These are phyloP conservation scores for Geranium rotundifolium DNA, from an alignment of 345 rosid species.

Conservation along the genomic window DNA sequence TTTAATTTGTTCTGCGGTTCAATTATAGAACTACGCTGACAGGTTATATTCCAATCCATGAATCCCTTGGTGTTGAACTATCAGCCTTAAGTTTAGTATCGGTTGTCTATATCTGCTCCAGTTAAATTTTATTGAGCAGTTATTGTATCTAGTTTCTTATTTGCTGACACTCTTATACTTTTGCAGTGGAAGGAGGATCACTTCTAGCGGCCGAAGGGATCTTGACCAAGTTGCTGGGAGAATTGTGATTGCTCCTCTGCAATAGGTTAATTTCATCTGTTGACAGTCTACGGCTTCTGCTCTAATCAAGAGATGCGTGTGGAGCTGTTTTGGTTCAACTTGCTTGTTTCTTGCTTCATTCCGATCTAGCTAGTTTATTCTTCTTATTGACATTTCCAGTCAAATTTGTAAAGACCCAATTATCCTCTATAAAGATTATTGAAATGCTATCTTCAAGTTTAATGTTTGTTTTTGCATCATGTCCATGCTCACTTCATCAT, in stretches of 20 bases:
- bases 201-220: constrained; percentile 24
- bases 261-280: background rate
- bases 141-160: background rate
- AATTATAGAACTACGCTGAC: too few relatives aligned
- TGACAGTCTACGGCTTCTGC: background rate
- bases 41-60: background rate
- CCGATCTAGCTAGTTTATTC: too few relatives aligned
- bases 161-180: background rate
- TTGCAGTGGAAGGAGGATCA: constrained; percentile 19
- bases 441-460: too few relatives aligned
- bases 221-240: constrained; percentile 31
- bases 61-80: background rate
- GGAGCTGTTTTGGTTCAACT: background rate
- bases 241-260: constrained; percentile 19
- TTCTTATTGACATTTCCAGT: too few relatives aligned
- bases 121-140: background rate
- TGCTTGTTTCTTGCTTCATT: too few relatives aligned
- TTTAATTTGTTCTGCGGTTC: too few relatives aligned
- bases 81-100: too few relatives aligned
- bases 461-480: too few relatives aligned
- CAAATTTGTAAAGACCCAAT: too few relatives aligned
- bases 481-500: too few relatives aligned
- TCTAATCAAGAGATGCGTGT: too few relatives aligned
- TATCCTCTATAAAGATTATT: too few relatives aligned
- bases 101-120: background rate